Evolutionary conservation across 2,329 filamentous ascomycete species (phyloP).

Genomic region (Claviceps lovelessii): DNA sequence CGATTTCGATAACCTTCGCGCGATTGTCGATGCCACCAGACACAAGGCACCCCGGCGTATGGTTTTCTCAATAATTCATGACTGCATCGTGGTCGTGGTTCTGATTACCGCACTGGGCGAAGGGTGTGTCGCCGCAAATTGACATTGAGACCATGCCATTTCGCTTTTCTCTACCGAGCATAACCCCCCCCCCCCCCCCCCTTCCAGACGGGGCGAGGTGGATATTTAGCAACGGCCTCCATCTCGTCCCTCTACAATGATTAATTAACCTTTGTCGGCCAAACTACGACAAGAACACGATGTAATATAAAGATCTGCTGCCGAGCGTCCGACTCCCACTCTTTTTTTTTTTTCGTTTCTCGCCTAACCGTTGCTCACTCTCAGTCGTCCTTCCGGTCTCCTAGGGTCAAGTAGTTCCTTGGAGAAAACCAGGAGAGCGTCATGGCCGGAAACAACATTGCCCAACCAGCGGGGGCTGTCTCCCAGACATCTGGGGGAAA

Average conservation of each 20-base stretch:
- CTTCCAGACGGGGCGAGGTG: not conserved
- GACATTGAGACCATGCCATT: not conserved
- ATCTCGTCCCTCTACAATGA: too few species aligned
- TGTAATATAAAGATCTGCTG: not conserved
- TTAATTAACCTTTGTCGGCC: not conserved
- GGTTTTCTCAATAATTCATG: not conserved
- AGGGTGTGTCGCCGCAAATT: not conserved
- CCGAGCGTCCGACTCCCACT: not conserved
- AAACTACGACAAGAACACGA: not conserved
- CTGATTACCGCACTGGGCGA: not conserved
- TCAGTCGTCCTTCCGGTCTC: not conserved
- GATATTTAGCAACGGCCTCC: not conserved
- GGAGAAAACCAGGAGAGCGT: not conserved
- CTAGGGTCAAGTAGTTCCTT: not conserved
- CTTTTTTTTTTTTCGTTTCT: not conserved
- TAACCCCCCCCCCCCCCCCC: not conserved
- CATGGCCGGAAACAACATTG: constrained; percentile 4
- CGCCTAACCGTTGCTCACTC: not conserved
- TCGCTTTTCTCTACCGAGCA: not conserved
- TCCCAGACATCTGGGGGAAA: constrained; percentile 49
- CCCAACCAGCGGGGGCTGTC: constrained; percentile 7
- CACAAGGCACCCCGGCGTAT: not conserved
- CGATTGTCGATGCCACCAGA: not conserved
- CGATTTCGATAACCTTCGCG: not conserved
- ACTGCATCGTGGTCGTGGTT: not conserved